Evolutionary conservation across 2,329 filamentous ascomycete species (phyloP).

Genomic region (Exophiala sideris): DNA sequence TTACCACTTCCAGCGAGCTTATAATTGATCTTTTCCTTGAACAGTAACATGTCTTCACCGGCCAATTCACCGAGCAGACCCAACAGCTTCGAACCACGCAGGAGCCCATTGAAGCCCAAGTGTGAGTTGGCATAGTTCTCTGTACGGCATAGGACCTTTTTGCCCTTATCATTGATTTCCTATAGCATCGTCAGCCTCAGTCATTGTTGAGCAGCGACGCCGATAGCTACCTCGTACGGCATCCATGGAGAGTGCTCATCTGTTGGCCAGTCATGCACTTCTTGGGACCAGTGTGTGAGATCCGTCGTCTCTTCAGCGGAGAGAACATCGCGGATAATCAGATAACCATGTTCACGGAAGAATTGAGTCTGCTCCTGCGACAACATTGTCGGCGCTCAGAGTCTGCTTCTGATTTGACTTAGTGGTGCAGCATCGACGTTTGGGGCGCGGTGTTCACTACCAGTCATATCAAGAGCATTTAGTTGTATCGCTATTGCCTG

Average conservation of each 20-base stretch:
- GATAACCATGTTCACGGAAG: conserved; percentile 4
- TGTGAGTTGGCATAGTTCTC: conserved; percentile 37
- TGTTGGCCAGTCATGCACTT: conserved; percentile 35
- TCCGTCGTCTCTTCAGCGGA: conserved; percentile 1
- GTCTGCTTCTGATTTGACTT: too few species aligned
- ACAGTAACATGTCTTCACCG: conserved; percentile 40
- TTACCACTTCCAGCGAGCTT: conserved; percentile 40
- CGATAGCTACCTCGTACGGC: conserved; percentile 6
- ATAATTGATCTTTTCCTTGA: conserved; percentile 47
- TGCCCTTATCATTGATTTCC: conserved; percentile 34
- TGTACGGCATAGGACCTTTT: conserved; percentile 34
- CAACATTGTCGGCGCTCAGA: not conserved
- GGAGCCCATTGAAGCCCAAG: conserved; percentile 35
- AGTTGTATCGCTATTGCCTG: too few species aligned
- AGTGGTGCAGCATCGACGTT: too few species aligned
- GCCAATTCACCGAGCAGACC: conserved; percentile 35
- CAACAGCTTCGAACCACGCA: conserved; percentile 34
- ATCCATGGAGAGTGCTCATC: conserved; percentile 5
- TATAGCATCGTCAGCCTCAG: conserved; percentile 25
- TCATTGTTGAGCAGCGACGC: not conserved
- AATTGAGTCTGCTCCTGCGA: not conserved
- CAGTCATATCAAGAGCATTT: too few species aligned
- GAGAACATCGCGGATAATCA: conserved; percentile 8
- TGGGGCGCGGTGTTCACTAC: too few species aligned
- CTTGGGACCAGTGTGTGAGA: conserved; percentile 35